These are phyloP conservation scores for Echeveria elegans DNA, from an alignment of 164 flowering plant genomes.

Conservation along the genomic window DNA sequence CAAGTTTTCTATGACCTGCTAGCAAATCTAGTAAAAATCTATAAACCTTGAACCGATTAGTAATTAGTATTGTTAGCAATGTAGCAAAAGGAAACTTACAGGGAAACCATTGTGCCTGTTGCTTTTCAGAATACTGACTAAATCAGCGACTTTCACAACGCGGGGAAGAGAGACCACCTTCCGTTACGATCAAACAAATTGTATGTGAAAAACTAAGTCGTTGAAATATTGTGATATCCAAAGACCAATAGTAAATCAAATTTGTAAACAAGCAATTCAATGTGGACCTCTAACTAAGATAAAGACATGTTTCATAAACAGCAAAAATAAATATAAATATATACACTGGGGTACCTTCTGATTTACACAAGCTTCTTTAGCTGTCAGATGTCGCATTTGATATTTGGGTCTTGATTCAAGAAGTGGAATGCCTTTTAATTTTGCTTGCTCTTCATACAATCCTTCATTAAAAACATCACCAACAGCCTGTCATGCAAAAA, in stretches of 20 bases:
- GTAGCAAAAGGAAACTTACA: constrained; percentile 33
- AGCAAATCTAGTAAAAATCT: neutral
- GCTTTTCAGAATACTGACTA: constrained; percentile 55
- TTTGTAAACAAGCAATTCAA: neutral
- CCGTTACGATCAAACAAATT: constrained; percentile 13
- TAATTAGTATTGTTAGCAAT: neutral
- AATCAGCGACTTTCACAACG: constrained; percentile 74
- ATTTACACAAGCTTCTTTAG: constrained; percentile 76
- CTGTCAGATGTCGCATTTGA: constrained; percentile 78
- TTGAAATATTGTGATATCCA: neutral
- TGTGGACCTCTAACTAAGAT: neutral
- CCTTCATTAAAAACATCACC: constrained; percentile 99
- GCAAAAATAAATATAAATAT: neutral
- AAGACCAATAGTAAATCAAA: neutral
- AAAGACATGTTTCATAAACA: neutral
- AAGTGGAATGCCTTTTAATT: constrained; percentile 70
- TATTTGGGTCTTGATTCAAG: constrained; percentile 89
- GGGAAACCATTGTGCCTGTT: constrained; percentile 92
- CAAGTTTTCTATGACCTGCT: constrained; percentile 71
- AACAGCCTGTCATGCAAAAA: constrained; percentile 70
- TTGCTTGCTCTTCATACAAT: constrained; percentile 86
- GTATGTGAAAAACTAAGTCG: constrained; percentile 8
- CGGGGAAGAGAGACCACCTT: constrained; percentile 83
- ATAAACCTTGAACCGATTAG: neutral
- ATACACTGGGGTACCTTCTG: constrained; percentile 44